Evolutionary conservation across 1,139 yeast genomes (phyloP).

Genomic region (Debaryomyces sp.): DNA sequence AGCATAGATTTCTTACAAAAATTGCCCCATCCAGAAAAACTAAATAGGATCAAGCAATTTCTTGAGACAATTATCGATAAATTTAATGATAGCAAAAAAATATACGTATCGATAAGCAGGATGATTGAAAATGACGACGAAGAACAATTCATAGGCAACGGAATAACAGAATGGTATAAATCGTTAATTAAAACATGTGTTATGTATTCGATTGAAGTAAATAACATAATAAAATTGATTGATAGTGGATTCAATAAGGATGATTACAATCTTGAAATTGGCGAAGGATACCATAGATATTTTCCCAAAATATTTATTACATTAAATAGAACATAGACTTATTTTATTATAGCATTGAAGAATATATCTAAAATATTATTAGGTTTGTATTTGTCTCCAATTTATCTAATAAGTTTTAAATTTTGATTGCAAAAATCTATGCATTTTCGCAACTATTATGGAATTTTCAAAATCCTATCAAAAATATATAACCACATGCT

Average conservation of each 20-base stretch:
- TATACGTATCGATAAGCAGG: slow-evolving; percentile 5
- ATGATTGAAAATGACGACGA: slow-evolving; percentile 8
- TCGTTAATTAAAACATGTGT: slow-evolving; percentile 30
- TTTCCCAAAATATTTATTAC: slow-evolving; percentile 35
- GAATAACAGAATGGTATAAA: slow-evolving; percentile 23
- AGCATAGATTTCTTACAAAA: slow-evolving; percentile 13
- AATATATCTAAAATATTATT: too few species aligned
- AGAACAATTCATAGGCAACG: slow-evolving; percentile 13
- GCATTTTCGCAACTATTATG: neutral
- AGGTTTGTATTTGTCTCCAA: too few species aligned
- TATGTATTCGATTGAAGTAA: slow-evolving; percentile 23
- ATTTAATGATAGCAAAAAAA: slow-evolving; percentile 18
- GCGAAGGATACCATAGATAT: slow-evolving; percentile 38
- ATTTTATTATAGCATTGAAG: neutral
- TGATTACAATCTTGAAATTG: slow-evolving; percentile 18
- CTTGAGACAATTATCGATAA: slow-evolving; percentile 16
- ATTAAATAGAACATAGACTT: neutral
- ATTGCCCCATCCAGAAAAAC: neutral
- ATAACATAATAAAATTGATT: slow-evolving; percentile 15
- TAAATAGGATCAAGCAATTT: slow-evolving; percentile 8
- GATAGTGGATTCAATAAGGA: slow-evolving; percentile 10
- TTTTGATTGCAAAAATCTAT: neutral
- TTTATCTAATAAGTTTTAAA: neutral
- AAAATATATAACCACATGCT: too few species aligned
- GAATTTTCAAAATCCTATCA: neutral